Evolutionary conservation across 2,329 filamentous ascomycete species (phyloP).

Genomic region (Pseudogymnoascus sp.): DNA sequence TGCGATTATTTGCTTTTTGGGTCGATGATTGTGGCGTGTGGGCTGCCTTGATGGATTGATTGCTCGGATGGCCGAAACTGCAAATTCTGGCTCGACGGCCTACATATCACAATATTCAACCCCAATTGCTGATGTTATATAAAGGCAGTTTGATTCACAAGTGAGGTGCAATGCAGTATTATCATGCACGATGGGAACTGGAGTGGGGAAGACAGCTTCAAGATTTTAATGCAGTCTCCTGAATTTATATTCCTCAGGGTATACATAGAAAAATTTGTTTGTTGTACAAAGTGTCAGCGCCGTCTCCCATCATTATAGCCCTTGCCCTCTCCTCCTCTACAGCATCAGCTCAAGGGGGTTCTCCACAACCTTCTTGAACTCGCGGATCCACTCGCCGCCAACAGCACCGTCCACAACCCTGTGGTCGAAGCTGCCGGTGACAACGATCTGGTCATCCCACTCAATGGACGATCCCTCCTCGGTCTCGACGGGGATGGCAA

Average conservation of each 20-base stretch:
- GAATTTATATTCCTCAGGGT: conserved; percentile 7
- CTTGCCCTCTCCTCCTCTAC: conserved; percentile 39
- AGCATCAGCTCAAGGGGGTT: conserved; percentile 92
- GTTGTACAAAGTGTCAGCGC: conserved; percentile 10
- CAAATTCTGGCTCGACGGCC: background rate
- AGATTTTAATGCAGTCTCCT: conserved; percentile 9
- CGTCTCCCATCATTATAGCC: conserved; percentile 3
- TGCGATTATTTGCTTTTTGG: no score
- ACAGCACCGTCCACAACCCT: conserved; percentile 96
- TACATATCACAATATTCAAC: background rate
- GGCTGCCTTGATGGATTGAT: background rate
- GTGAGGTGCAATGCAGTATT: background rate
- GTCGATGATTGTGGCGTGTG: no score
- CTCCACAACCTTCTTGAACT: conserved; percentile 96
- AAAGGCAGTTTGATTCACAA: background rate
- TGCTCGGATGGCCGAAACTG: background rate
- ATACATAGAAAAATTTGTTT: conserved; percentile 9
- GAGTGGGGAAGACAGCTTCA: background rate
- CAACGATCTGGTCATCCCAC: conserved; percentile 95
- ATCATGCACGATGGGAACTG: background rate
- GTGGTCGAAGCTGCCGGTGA: conserved; percentile 97
- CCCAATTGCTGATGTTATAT: background rate
- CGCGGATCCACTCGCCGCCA: conserved; percentile 91
- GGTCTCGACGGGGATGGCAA: conserved; percentile 75
- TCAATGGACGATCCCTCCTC: conserved; percentile 73